phyloP scores from a whole-genome alignment of 1,284 basidiomycete species.

The Pyrrhoderma lamaoense region DNA sequence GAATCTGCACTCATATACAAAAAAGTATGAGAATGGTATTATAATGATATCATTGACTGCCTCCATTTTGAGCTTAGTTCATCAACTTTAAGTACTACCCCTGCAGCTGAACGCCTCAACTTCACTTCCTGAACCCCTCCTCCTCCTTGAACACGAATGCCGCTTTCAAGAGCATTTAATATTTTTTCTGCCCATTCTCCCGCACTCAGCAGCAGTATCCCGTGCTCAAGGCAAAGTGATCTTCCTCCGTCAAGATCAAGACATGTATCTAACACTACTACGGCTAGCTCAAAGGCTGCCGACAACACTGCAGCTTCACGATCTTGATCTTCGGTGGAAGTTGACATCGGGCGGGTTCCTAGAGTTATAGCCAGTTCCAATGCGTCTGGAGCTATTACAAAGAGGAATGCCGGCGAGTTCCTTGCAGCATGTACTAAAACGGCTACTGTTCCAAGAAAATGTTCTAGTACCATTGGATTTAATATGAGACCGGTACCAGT shows the following conservation, averaged over 20 bases:
- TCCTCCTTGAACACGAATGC: slow-evolving; percentile 51
- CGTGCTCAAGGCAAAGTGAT: slow-evolving; percentile 68
- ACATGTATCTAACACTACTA: slow-evolving; percentile 71
- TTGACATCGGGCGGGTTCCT: slow-evolving; percentile 58
- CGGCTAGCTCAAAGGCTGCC: slow-evolving; percentile 67
- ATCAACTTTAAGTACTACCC: slow-evolving; percentile 74
- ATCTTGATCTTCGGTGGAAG: slow-evolving; percentile 37
- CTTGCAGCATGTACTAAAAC: slow-evolving; percentile 79
- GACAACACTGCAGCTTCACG: slow-evolving; percentile 60
- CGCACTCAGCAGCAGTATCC: slow-evolving; percentile 59
- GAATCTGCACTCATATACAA: too few species aligned
- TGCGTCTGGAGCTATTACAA: slow-evolving; percentile 71
- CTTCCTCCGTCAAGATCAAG: slow-evolving; percentile 72
- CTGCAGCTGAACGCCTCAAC: slow-evolving; percentile 65
- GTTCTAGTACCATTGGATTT: slow-evolving; percentile 65
- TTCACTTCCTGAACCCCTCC: slow-evolving; percentile 58
- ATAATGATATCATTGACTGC: slow-evolving; percentile 51
- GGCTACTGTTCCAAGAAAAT: slow-evolving; percentile 69
- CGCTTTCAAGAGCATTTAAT: slow-evolving; percentile 60
- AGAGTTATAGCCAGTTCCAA: slow-evolving; percentile 77
- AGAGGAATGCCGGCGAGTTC: slow-evolving; percentile 73
- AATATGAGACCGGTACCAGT: slow-evolving; percentile 78
- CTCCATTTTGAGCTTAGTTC: slow-evolving; percentile 72
- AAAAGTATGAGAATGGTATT: not conserved
- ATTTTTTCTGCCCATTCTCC: slow-evolving; percentile 78